phyloP scores from a whole-genome alignment of 352 stramenopile genomes.

The Saprolegnia diclina region DNA sequence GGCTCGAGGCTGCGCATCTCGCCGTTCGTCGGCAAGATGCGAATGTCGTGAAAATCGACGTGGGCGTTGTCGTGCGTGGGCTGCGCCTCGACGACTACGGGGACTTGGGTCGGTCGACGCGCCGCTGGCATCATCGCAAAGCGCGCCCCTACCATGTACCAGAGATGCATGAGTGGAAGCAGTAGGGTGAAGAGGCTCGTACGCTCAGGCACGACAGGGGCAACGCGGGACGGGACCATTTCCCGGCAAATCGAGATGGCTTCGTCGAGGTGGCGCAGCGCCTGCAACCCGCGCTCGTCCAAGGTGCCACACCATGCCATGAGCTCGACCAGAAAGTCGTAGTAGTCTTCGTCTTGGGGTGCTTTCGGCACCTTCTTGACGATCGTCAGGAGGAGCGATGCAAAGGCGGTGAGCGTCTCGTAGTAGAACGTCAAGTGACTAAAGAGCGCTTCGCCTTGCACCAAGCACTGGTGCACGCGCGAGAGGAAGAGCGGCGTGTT shows the following conservation, averaged over 20 bases:
- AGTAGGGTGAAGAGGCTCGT: too few species aligned
- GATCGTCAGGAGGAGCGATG: not conserved
- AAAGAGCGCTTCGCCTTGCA: not conserved
- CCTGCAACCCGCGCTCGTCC: not conserved
- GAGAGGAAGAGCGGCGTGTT: constrained; percentile 24
- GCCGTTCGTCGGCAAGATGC: constrained; percentile 30
- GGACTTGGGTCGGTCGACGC: not conserved
- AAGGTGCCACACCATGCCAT: constrained; percentile 9
- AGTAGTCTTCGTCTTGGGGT: constrained; percentile 28
- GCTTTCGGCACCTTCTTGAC: constrained; percentile 21
- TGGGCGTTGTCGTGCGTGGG: constrained; percentile 34
- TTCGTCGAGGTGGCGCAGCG: constrained; percentile 5
- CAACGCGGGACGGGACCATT: constrained; percentile 21
- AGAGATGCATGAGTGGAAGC: too few species aligned
- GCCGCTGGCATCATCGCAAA: not conserved
- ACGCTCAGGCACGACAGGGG: too few species aligned
- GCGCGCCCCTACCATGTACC: too few species aligned
- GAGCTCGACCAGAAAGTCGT: constrained; percentile 3
- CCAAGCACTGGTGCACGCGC: constrained; percentile 22
- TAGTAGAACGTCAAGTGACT: not conserved
- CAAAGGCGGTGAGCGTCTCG: not conserved
- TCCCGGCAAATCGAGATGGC: constrained; percentile 29
- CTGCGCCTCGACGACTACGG: not conserved
- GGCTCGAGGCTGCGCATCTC: constrained; percentile 32
- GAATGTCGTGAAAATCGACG: constrained; percentile 20